phyloP scores from a whole-genome alignment of 2,329 filamentous ascomycete species.

The Stromatinia cepivora region DNA sequence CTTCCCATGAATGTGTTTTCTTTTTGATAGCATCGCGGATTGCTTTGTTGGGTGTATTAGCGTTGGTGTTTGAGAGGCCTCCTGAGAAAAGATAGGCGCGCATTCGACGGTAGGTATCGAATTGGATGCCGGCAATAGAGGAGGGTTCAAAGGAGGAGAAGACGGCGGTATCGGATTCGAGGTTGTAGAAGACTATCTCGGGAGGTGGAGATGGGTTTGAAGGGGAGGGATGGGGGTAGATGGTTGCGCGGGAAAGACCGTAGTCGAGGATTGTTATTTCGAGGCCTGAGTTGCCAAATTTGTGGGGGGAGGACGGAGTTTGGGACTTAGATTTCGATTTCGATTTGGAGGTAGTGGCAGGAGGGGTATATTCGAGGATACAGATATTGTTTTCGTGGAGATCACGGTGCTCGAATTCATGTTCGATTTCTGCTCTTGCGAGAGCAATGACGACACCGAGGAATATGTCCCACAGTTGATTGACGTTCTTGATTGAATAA shows the following conservation, averaged over 20 bases:
- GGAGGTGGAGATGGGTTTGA: constrained; percentile 32
- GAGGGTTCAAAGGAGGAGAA: constrained; percentile 54
- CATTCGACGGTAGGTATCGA: constrained; percentile 58
- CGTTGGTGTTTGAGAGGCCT: constrained; percentile 24
- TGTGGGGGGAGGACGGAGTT: constrained; percentile 30
- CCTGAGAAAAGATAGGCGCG: constrained; percentile 33
- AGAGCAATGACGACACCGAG: constrained; percentile 60
- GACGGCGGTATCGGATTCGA: constrained; percentile 59
- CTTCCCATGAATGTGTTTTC: constrained; percentile 48
- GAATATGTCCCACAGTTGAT: constrained; percentile 64
- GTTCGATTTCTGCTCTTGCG: constrained; percentile 57
- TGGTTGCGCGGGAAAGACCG: constrained; percentile 59
- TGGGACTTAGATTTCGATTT: constrained; percentile 9
- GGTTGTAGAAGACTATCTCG: constrained; percentile 54
- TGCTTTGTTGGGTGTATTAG: constrained; percentile 4
- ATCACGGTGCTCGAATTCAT: constrained; percentile 66
- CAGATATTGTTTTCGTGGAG: constrained; percentile 67
- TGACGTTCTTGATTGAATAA: constrained; percentile 49
- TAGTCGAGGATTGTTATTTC: constrained; percentile 67
- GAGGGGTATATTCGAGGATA: constrained; percentile 41
- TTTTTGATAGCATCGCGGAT: constrained; percentile 8
- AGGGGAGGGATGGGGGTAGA: constrained; percentile 38
- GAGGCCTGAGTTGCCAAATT: constrained; percentile 60
- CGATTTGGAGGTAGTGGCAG: neutral
- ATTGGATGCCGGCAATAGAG: constrained; percentile 47